Conservation (phyloP, 2,329 filamentous ascomycete genomes). For the Didymella pinodella region DNA sequence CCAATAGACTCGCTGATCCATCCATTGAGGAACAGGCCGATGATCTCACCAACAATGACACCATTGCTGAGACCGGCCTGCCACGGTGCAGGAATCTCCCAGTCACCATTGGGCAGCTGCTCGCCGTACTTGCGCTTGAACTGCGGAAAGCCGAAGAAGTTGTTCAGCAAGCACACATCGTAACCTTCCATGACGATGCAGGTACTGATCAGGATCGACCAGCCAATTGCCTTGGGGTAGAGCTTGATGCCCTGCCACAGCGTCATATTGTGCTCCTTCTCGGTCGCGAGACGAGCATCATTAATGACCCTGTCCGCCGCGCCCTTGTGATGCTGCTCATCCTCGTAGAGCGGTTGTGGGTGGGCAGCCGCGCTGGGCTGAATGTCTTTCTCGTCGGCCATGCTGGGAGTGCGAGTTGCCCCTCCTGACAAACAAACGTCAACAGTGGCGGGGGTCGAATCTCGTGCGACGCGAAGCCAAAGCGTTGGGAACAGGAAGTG, state of each 20-base stretch:
- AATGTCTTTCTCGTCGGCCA: slow-evolving; percentile 40
- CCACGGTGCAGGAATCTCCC: slow-evolving; percentile 56
- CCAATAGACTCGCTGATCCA: slow-evolving; percentile 57
- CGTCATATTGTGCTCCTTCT: slow-evolving; percentile 60
- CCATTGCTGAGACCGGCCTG: slow-evolving; percentile 59
- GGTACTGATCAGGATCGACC: slow-evolving; percentile 86
- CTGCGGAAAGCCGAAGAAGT: slow-evolving; percentile 69
- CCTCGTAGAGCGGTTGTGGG: slow-evolving; percentile 22
- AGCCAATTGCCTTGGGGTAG: slow-evolving; percentile 86
- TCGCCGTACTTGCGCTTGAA: slow-evolving; percentile 59
- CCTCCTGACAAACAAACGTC: slow-evolving; percentile 4
- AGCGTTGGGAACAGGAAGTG: slow-evolving; percentile 6
- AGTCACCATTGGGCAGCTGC: slow-evolving; percentile 50
- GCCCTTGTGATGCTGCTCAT: slow-evolving; percentile 35
- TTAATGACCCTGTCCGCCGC: slow-evolving; percentile 47
- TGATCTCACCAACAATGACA: slow-evolving; percentile 57
- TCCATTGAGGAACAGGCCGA: slow-evolving; percentile 58
- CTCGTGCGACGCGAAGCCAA: slow-evolving; percentile 1
- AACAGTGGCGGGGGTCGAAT: background rate
- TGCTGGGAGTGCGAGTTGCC: slow-evolving; percentile 13
- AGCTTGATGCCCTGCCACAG: slow-evolving; percentile 78
- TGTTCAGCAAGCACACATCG: slow-evolving; percentile 81
- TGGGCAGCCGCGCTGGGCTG: slow-evolving; percentile 23
- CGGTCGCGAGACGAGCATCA: slow-evolving; percentile 56
- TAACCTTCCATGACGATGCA: slow-evolving; percentile 94